phyloP scores from a whole-genome alignment of 139 green algal species.

The Asterochloris sp. region DNA sequence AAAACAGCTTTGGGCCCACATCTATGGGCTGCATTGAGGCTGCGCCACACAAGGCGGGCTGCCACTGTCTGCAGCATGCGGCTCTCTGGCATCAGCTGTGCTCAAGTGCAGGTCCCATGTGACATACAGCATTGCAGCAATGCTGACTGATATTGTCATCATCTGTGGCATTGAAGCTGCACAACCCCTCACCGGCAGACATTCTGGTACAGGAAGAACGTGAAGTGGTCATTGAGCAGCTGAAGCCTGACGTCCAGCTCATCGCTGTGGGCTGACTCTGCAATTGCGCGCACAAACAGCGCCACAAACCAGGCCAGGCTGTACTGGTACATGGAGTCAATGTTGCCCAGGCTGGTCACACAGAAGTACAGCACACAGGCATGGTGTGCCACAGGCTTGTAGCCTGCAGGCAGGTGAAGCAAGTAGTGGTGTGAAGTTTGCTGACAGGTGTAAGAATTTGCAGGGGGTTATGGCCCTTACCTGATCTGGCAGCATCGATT shows the following conservation, averaged over 20 bases:
- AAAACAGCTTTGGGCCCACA: conserved; percentile 28
- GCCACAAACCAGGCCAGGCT: conserved; percentile 71
- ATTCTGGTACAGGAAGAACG: conserved; percentile 73
- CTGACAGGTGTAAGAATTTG: too few relatives aligned
- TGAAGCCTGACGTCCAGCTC: conserved; percentile 55
- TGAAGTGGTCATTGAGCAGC: conserved; percentile 66
- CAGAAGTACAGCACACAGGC: conserved; percentile 80
- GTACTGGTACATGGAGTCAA: conserved; percentile 85
- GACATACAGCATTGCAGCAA: neutral
- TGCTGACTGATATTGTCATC: neutral
- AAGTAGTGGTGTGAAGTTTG: too few relatives aligned
- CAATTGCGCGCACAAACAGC: conserved; percentile 79
- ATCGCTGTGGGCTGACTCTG: conserved; percentile 47
- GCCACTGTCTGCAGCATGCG: neutral
- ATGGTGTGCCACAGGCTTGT: conserved; percentile 57
- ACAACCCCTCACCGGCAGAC: conserved; percentile 53
- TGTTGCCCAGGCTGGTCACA: conserved; percentile 68
- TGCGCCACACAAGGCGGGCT: neutral
- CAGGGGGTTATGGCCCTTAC: too few relatives aligned
- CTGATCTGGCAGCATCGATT: conserved; percentile 63
- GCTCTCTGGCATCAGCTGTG: neutral
- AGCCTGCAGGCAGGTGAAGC: conserved; percentile 32
- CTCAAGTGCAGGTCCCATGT: neutral
- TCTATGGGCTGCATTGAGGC: conserved; percentile 61
- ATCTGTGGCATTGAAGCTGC: neutral